Percentiles rank a stretch among this genome's conserved stretches.
Evolutionary conservation across 2,329 filamentous ascomycete species (phyloP).

Genomic region (Nigrospora osmanthi): DNA sequence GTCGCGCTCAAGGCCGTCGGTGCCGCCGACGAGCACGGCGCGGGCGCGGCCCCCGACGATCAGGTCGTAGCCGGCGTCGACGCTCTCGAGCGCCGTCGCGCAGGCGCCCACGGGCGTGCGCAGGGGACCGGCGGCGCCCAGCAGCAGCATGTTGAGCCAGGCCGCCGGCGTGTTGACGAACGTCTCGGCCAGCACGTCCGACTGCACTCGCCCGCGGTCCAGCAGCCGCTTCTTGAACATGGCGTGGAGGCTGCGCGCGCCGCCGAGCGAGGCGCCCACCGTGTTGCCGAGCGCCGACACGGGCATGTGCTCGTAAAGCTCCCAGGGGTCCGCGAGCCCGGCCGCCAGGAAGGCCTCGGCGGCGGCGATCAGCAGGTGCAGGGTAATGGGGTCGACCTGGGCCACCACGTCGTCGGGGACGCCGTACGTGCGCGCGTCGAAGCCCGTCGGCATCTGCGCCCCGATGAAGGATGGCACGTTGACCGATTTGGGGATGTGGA

Average conservation of each 20-base stretch:
- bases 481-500: constrained; percentile 23
- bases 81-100: constrained; percentile 26
- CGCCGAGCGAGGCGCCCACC: constrained; percentile 23
- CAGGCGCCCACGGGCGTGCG: constrained; percentile 27
- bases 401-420: constrained; percentile 25
- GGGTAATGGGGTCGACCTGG: constrained; percentile 24
- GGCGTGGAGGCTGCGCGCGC: constrained; percentile 13
- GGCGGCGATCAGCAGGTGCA: constrained; percentile 21
- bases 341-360: constrained; percentile 24
- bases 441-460: constrained; percentile 26
- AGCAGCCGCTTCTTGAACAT: constrained; percentile 22
- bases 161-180: constrained; percentile 25
- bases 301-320: constrained; percentile 24
- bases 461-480: constrained; percentile 18
- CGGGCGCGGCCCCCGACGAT: constrained; percentile 21
- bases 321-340: constrained; percentile 20
- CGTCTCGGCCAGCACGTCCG: constrained; percentile 25
- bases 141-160: constrained; percentile 34
- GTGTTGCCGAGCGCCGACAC: constrained; percentile 25
- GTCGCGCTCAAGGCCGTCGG: constrained; percentile 23
- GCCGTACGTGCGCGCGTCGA: constrained; percentile 23
- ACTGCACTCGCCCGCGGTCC: constrained; percentile 18
- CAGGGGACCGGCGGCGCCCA: constrained; percentile 23
- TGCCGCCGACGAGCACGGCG: constrained; percentile 23
- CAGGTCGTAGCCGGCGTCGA: constrained; percentile 24